phyloP scores from a whole-genome alignment of 1,284 basidiomycete genomes.

The Hymenochaete sp. region DNA sequence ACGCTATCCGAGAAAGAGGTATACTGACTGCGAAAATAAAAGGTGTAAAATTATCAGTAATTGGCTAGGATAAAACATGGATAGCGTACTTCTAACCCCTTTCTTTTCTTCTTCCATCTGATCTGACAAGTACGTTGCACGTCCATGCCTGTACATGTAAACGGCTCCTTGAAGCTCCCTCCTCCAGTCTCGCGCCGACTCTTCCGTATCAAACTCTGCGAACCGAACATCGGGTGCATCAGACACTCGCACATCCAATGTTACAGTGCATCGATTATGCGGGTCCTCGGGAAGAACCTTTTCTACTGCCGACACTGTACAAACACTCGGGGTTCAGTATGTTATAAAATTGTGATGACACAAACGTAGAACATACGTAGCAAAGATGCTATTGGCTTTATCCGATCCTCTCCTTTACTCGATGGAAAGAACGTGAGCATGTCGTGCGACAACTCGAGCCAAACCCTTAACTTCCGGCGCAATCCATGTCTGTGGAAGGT shows the following conservation, averaged over 20 bases:
- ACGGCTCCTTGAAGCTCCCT: slow-evolving; percentile 45
- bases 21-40: slow-evolving; percentile 31
- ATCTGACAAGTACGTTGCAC: slow-evolving; percentile 28
- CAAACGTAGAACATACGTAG: slow-evolving; percentile 39
- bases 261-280: slow-evolving; percentile 35
- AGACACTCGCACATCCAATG: slow-evolving; percentile 30
- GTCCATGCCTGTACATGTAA: slow-evolving; percentile 38
- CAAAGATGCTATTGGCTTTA: slow-evolving; percentile 44
- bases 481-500: slow-evolving; percentile 40
- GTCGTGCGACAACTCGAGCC: slow-evolving; percentile 56
- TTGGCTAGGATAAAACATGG: too few species aligned
- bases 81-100: slow-evolving; percentile 33
- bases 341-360: neutral
- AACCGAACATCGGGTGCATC: slow-evolving; percentile 23
- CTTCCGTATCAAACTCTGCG: slow-evolving; percentile 50
- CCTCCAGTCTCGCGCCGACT: slow-evolving; percentile 54
- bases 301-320: slow-evolving; percentile 35
- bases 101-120: slow-evolving; percentile 31
- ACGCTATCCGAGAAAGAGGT: slow-evolving; percentile 40
- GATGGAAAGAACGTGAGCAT: slow-evolving; percentile 54
- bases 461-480: slow-evolving; percentile 41
- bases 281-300: slow-evolving; percentile 37
- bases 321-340: slow-evolving; percentile 13
- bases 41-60: neutral
- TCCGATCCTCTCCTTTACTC: slow-evolving; percentile 45